Evolutionary conservation across 2,329 filamentous ascomycete genomes (phyloP).

Genomic region (Furcasterigmium sp.): DNA sequence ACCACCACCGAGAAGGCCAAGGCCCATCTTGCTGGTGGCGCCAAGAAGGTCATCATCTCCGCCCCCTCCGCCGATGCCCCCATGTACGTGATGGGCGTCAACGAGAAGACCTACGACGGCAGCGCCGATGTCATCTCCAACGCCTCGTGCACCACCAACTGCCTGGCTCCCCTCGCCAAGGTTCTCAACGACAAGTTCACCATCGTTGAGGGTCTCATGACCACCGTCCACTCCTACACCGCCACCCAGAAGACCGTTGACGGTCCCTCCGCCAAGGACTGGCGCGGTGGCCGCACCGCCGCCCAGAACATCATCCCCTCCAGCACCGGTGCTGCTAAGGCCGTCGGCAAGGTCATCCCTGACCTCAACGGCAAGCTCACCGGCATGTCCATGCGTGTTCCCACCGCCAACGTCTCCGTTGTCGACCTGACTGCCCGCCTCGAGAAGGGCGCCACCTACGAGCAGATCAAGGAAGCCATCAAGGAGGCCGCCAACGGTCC

Average conservation of each 20-base stretch:
- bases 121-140: constrained; percentile 95
- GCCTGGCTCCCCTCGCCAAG: constrained; percentile 98
- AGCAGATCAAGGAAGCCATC: constrained; percentile 88
- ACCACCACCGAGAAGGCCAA: constrained; percentile 95
- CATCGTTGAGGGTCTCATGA: constrained; percentile 99
- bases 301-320: constrained; percentile 99
- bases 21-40: constrained; percentile 91
- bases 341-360: constrained; percentile 99
- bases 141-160: constrained; percentile 99
- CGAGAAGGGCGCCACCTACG: constrained; percentile 83
- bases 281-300: constrained; percentile 97
- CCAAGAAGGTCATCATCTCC: constrained; percentile 96
- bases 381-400: constrained; percentile 99
- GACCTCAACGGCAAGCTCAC: constrained; percentile 98
- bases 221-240: constrained; percentile 99
- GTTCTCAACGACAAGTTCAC: constrained; percentile 97
- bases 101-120: constrained; percentile 88
- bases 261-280: constrained; percentile 96
- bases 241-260: constrained; percentile 99
- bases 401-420: constrained; percentile 97
- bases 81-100: constrained; percentile 99
- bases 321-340: constrained; percentile 99
- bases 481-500: constrained; percentile 80
- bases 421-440: constrained; percentile 93
- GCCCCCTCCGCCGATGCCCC: constrained; percentile 91